Evolutionary conservation across 306 rosid genomes (phyloP), one percentile per base, ranked within the genome.

Genomic region (Fagus sylvatica): DNA sequence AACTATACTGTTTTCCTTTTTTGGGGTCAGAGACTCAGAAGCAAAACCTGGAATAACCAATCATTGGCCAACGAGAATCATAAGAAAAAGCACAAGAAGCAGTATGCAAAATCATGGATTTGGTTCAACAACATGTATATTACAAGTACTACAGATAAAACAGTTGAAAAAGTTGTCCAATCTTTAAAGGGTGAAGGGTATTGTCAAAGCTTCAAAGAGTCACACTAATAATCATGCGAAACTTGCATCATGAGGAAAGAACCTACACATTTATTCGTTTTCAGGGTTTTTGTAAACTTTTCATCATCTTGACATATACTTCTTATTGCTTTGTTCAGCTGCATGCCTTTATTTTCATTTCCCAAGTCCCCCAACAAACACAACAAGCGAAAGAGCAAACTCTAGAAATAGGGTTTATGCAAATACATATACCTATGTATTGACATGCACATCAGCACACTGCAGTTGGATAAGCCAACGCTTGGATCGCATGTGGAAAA

Each of bases 21-120:
- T 8, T 43, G 86, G 84, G 79, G 84, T 49, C 77, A 84, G 79
- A 5, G 87, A 64, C 17, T 82, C 90, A 59, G 89, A 59, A 62
- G 89, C 88, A 80, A 89, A 93, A 78, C 97, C 97, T 93, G 86
- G 60, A 79, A 65, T 30, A 69, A 72, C 48, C 36, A 53, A 67
- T 36, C 28, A 72, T 70, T 79, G 41, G 11, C 28, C 42, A 68
- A 43, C 34, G 32, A 33, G 32, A 43, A 15, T 55, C 36, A 53
- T 19, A 62, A 53, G 71, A 74, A 33, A 54, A 37, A 3, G 51
- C 7, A 37, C 4, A 37, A 5, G 68, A 65, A 65, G 48, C 48
- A 39, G 37, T 3, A 16, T 65, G 5, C 62, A 67, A 77, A 73
- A 7, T 19, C 42, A 76, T 8, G 46, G 11, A 19, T 64, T 12